Evolutionary conservation across 1,284 basidiomycete species (phyloP).

Genomic region (Trametes sp.): DNA sequence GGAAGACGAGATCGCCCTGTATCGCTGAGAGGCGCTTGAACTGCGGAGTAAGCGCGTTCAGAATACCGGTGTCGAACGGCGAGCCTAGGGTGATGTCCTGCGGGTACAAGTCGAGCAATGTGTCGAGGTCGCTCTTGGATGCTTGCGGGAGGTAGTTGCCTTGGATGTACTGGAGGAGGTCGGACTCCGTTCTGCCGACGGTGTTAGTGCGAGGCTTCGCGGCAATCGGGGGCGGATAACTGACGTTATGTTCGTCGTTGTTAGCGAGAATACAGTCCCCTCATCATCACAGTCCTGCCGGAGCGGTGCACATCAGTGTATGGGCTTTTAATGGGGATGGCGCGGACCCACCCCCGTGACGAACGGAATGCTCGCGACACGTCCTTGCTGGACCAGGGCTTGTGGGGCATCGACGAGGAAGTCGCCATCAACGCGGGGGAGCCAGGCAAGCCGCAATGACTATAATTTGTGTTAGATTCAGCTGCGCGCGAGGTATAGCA

Average conservation of each 20-base stretch:
- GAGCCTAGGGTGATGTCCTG: constrained; percentile 52
- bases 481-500: background rate
- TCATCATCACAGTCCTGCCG: constrained; percentile 45
- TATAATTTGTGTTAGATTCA: too few relatives aligned
- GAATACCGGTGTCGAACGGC: constrained; percentile 54
- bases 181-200: constrained; percentile 43
- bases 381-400: constrained; percentile 10
- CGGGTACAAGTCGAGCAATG: constrained; percentile 42
- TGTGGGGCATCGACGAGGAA: constrained; percentile 41
- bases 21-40: constrained; percentile 60
- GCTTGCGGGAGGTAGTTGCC: constrained; percentile 20
- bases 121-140: background rate
- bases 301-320: background rate
- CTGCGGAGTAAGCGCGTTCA: constrained; percentile 51
- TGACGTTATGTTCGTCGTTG: constrained; percentile 33
- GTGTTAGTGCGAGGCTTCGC: background rate
- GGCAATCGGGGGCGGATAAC: too few relatives aligned
- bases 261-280: constrained; percentile 41
- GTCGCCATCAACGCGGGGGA: constrained; percentile 48
- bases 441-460: constrained; percentile 37
- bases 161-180: constrained; percentile 26
- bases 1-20: constrained; percentile 57
- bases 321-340: background rate
- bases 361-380: constrained; percentile 38
- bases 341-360: constrained; percentile 29